A percentile compares a stretch with the other conserved stretches of the same genome.
Evolutionary conservation across 257 asterid genomes (phyloP).

Genomic region (Solanum chmielewskii): DNA sequence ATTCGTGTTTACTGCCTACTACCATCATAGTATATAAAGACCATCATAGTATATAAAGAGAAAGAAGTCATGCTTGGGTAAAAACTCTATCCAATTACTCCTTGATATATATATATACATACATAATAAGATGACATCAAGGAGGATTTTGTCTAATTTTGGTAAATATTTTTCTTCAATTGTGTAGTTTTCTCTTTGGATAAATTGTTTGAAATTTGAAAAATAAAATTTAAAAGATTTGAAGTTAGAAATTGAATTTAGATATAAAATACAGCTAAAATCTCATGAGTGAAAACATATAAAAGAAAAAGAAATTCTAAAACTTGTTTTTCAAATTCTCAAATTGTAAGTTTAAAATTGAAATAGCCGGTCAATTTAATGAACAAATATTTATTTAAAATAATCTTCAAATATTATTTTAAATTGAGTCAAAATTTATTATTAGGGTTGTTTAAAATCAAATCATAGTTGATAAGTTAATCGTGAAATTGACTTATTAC

Average conservation of each 20-base stretch:
- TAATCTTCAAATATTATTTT: not conserved
- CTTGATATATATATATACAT: too few relatives aligned
- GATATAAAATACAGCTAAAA: not conserved
- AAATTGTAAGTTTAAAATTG: not conserved
- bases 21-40: not conserved
- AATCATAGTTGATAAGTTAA: too few relatives aligned
- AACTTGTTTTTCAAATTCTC: not conserved
- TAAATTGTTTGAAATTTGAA: not conserved
- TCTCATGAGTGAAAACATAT: not conserved
- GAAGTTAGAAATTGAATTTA: not conserved
- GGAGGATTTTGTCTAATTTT: not conserved
- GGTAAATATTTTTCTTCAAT: too few relatives aligned
- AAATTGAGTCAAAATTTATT: not conserved
- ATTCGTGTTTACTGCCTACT: too few relatives aligned
- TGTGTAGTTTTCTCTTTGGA: not conserved
- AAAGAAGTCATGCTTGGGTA: not conserved
- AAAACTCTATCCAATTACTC: not conserved
- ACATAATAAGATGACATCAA: too few relatives aligned
- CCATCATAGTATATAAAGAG: not conserved
- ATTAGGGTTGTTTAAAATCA: not conserved
- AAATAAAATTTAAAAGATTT: not conserved
- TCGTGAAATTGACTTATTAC: too few relatives aligned
- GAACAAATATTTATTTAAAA: not conserved
- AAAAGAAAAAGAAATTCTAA: not conserved
- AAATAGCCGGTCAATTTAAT: not conserved